Base-by-base conservation (phyloP, 2,329 filamentous ascomycete species). In the Aspergillus texensis region DNA sequence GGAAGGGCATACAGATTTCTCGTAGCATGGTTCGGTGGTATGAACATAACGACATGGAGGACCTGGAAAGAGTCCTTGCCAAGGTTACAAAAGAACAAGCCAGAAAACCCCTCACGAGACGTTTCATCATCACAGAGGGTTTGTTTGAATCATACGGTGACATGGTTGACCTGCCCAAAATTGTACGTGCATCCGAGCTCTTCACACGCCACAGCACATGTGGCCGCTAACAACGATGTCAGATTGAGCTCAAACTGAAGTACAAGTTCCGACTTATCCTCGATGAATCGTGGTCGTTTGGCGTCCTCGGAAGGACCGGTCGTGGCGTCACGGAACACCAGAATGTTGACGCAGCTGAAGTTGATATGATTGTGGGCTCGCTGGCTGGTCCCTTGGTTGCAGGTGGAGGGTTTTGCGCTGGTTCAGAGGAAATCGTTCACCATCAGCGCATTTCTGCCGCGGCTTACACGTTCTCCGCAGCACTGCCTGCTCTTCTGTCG, bases 231-330 rank as follows among this genome's bases (percentile, higher is more conserved):
- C 30, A 45, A 21, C 6, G 10, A 24, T 39, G 57, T 1, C 12
- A 92, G 90, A 85, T 98, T 67, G 94, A 97, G 76, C 85, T 99
- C 70, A 97, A 97, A 80, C 89, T 94, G 70, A 92, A 91, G 77
- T 97, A 98, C 86, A 99, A 97, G 82, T 99, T 98, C 83, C 93
- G 95, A 72, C 87, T 99, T 62, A 96, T 98, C 68, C 88, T 99
- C 43, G 95, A 99, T 77, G 95, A 99, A 82, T 97, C 94, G 1
- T 96, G 92, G 90, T 97, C 94, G 1, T 99, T 98, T 76, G 96
- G 94, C 64, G 91, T 98, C 21, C 86, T 99, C 6, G 95, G 95
- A 55, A 87, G 93, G 65, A 97, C 93, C 30, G 96, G 95, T 24
- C 90, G 93, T 58, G 95, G 95, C 63, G 84, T 98, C 45, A 98